Evolutionary conservation across 148 eudicot genomes (phyloP).

Genomic region (Cornus kousa): DNA sequence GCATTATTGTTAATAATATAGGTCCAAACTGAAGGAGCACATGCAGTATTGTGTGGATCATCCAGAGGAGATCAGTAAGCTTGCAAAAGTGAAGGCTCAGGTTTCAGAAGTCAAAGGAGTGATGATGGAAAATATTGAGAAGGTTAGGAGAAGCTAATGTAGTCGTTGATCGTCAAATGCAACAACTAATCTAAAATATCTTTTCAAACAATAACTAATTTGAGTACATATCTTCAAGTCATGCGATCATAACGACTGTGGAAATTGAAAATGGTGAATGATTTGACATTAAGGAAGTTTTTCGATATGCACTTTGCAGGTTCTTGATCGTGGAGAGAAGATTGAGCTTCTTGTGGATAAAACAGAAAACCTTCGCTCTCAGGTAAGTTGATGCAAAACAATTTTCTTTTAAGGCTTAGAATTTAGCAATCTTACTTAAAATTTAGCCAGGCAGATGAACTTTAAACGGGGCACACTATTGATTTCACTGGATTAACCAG

Average conservation of each 20-base stretch:
- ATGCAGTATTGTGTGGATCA: slow-evolving; percentile 65
- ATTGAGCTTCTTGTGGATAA: slow-evolving; percentile 83
- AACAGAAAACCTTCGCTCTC: slow-evolving; percentile 80
- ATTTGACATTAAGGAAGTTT: background rate
- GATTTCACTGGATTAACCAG: background rate
- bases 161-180: background rate
- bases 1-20: slow-evolving; percentile 8
- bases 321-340: slow-evolving; percentile 91
- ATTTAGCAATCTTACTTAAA: background rate
- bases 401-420: no score
- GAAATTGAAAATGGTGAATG: background rate
- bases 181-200: background rate
- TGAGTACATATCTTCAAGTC: no score
- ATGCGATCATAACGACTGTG: background rate
- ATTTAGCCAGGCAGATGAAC: no score
- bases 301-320: slow-evolving; percentile 33
- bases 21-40: slow-evolving; percentile 68
- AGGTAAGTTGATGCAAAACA: slow-evolving; percentile 39
- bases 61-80: slow-evolving; percentile 59
- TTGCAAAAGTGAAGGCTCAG: slow-evolving; percentile 65
- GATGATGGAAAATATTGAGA: slow-evolving; percentile 68
- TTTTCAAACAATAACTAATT: no score
- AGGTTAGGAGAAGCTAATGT: slow-evolving; percentile 28
- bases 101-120: slow-evolving; percentile 66
- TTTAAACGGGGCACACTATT: background rate